Base-by-base conservation (phyloP, 2,329 filamentous ascomycete species). In the Verruconis gallopava region DNA sequence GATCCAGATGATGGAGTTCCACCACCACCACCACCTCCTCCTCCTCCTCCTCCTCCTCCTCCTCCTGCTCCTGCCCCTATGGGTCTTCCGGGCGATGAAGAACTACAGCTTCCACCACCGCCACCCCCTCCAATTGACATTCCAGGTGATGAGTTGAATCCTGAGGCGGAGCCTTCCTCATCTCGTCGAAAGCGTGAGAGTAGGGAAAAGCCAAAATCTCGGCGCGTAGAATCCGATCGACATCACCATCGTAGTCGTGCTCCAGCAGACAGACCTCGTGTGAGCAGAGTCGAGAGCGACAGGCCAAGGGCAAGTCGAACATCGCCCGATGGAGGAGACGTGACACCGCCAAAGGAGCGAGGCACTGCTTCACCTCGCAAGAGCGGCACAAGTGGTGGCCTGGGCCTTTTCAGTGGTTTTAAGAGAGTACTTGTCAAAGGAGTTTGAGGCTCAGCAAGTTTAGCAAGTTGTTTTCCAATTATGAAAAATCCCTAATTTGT, bases 381-480 rank as follows among this genome's bases (percentile, higher is more conserved):
- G 37, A 17, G 15, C 25, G n/a, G 12, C 21, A 39, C 17, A 40
- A 40, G 18, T 5, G 15, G 15, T 30, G 38, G 21, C 13, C 13
- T 32, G 22, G 38, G 38, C 25, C 17, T 40, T 22, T 40, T 40
- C 15, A 19, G 22, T 12, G 38, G 38, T 6, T 19, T 40, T 12
- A 40, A 40, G 25, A 40, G 38, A 21, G 38, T 30, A 11, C 28
- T 40, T 13, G 38, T 40, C 21, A 40, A 40, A 19, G 30, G 20
- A 40, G 25, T 11, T 30, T 14, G 14, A 14, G 25, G 14, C 25
- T 30, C n/a, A n/a, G n/a, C n/a, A n/a, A n/a, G n/a, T n/a, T n/a
- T n/a, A n/a, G n/a, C n/a, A n/a, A n/a, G n/a, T n/a, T n/a, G n/a
- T n/a, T n/a, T n/a, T n/a, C n/a, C n/a, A n/a, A n/a, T n/a, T n/a